A percentile compares a stretch with the other conserved stretches of the same genome.
Conservation (phyloP, 495 filamentous ascomycete genomes). For the Filosporella fistucella region DNA sequence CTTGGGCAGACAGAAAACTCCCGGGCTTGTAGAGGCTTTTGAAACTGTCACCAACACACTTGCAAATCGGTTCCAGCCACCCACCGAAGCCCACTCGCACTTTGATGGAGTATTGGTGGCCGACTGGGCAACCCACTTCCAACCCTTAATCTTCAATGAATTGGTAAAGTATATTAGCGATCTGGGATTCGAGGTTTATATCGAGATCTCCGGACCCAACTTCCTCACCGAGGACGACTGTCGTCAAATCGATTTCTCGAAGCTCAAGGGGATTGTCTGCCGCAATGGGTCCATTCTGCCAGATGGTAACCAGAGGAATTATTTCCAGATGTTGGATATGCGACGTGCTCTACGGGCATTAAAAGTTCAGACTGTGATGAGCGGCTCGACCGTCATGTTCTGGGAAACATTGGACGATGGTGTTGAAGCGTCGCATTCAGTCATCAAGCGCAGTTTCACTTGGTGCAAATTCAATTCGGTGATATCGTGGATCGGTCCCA, state of each 20-base stretch:
- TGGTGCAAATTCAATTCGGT: slow-evolving; percentile 54
- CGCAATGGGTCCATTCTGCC: slow-evolving; percentile 38
- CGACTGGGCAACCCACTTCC: slow-evolving; percentile 37
- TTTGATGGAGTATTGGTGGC: slow-evolving; percentile 46
- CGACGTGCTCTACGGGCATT: slow-evolving; percentile 43
- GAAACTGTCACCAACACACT: too few relatives aligned
- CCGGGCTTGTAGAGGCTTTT: too few relatives aligned
- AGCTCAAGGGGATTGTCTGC: slow-evolving; percentile 35
- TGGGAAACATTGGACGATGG: slow-evolving; percentile 54
- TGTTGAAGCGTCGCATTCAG: slow-evolving; percentile 42
- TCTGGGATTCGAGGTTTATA: slow-evolving; percentile 39
- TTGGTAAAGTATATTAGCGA: slow-evolving; percentile 32
- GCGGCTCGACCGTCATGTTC: slow-evolving; percentile 36
- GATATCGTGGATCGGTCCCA: slow-evolving; percentile 43
- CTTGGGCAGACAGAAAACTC: too few relatives aligned
- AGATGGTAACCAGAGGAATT: slow-evolving; percentile 38
- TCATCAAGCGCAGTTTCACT: slow-evolving; percentile 44
- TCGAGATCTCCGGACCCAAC: slow-evolving; percentile 40
- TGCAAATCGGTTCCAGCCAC: not conserved
- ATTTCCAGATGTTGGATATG: slow-evolving; percentile 36
- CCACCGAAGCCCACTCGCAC: slow-evolving; percentile 30
- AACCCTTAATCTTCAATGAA: slow-evolving; percentile 26
- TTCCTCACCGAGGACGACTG: slow-evolving; percentile 33
- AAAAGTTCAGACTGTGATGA: slow-evolving; percentile 41
- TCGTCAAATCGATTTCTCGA: slow-evolving; percentile 27